phyloP scores from a whole-genome alignment of 768 basidiomycete genomes.

The Phylloporus sp. region DNA sequence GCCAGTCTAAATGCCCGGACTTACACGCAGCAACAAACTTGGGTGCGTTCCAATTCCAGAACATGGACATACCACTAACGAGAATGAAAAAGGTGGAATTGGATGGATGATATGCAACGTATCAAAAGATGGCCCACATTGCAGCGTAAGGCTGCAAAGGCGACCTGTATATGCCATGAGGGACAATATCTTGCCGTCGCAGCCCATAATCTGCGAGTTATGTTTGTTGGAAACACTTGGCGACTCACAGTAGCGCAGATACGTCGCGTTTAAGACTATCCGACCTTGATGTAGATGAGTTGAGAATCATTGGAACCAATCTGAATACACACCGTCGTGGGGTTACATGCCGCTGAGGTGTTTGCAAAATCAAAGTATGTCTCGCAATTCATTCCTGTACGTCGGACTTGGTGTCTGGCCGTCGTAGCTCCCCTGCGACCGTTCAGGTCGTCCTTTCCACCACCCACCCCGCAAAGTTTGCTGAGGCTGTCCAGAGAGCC shows the following conservation, averaged over 20 bases:
- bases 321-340: slow-evolving; percentile 71
- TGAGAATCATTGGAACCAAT: slow-evolving; percentile 45
- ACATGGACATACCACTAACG: slow-evolving; percentile 53
- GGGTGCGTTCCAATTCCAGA: slow-evolving; percentile 56
- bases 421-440: slow-evolving; percentile 40
- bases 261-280: slow-evolving; percentile 66
- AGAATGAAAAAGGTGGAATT: slow-evolving; percentile 47
- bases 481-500: slow-evolving; percentile 84
- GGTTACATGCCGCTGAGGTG: slow-evolving; percentile 66
- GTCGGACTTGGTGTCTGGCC: neutral
- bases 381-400: neutral
- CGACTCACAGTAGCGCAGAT: slow-evolving; percentile 60
- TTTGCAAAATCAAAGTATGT: slow-evolving; percentile 57
- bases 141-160: slow-evolving; percentile 61
- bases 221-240: slow-evolving; percentile 30
- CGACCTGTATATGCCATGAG: slow-evolving; percentile 58
- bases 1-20: neutral
- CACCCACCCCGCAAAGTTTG: slow-evolving; percentile 97
- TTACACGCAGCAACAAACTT: slow-evolving; percentile 44
- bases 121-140: slow-evolving; percentile 69
- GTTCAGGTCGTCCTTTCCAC: slow-evolving; percentile 85
- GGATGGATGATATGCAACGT: slow-evolving; percentile 30
- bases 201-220: slow-evolving; percentile 11
- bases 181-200: slow-evolving; percentile 44
- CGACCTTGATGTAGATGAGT: slow-evolving; percentile 46